Percentiles rank a stretch among this genome's conserved stretches.
Evolutionary conservation across 2,329 filamentous ascomycete genomes (phyloP).

Genomic region (Fusarium sulawesiense): DNA sequence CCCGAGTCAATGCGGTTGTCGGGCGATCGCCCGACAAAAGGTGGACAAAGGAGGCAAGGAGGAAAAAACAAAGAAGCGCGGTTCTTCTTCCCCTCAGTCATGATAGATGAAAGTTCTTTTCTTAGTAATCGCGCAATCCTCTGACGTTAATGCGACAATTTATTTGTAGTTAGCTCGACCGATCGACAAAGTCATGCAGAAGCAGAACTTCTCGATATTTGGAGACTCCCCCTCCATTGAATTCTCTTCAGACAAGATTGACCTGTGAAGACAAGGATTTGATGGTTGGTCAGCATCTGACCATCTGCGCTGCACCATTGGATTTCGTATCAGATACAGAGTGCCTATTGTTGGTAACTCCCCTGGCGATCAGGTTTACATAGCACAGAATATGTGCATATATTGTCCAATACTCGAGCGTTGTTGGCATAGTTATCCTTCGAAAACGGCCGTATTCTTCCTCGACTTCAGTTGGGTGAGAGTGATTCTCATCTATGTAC

Average conservation of each 20-base stretch:
- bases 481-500: not conserved
- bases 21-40: conserved; percentile 46
- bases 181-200: not conserved
- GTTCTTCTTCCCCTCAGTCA: conserved; percentile 33
- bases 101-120: conserved; percentile 28
- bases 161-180: conserved; percentile 1
- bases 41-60: not conserved
- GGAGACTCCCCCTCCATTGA: not conserved
- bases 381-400: not conserved
- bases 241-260: not conserved
- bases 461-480: not conserved
- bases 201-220: not conserved
- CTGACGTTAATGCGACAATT: conserved; percentile 20
- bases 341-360: not conserved
- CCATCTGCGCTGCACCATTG: not conserved
- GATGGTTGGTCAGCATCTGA: not conserved
- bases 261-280: not conserved
- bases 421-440: not conserved
- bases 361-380: conserved; percentile 10
- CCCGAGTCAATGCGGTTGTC: conserved; percentile 42
- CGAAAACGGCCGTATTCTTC: not conserved
- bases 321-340: not conserved
- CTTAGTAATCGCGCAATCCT: conserved; percentile 41
- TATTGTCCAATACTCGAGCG: not conserved
- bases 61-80: conserved; percentile 5